phyloP scores from a whole-genome alignment of 768 basidiomycete species.

The Panus rudis region DNA sequence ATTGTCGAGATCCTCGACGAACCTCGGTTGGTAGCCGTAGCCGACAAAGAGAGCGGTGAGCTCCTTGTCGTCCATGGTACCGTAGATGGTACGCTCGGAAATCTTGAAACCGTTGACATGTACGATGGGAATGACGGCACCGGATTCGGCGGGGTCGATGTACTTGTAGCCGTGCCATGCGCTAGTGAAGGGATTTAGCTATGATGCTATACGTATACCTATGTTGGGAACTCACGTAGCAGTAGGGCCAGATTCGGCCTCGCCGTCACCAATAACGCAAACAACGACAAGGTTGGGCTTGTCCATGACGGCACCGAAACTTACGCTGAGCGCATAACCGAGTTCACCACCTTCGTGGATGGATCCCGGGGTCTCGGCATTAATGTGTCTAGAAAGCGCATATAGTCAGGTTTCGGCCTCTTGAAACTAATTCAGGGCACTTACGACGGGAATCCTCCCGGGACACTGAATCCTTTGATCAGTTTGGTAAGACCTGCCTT shows the following conservation, averaged over 20 bases:
- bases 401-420: background rate
- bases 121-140: slow-evolving; percentile 86
- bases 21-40: slow-evolving; percentile 84
- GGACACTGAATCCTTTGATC: slow-evolving; percentile 68
- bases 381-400: slow-evolving; percentile 48
- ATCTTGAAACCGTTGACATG: slow-evolving; percentile 90
- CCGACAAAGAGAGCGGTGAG: slow-evolving; percentile 68
- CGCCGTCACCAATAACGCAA: slow-evolving; percentile 85
- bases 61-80: slow-evolving; percentile 88
- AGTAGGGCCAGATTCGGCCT: slow-evolving; percentile 77
- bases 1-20: slow-evolving; percentile 60
- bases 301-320: slow-evolving; percentile 89
- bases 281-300: slow-evolving; percentile 77
- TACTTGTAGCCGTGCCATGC: slow-evolving; percentile 89
- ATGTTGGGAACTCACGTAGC: slow-evolving; percentile 33
- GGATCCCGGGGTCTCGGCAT: slow-evolving; percentile 80
- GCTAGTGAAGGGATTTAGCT: slow-evolving; percentile 21
- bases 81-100: slow-evolving; percentile 83
- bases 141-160: slow-evolving; percentile 83
- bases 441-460: slow-evolving; percentile 78
- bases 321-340: slow-evolving; percentile 80
- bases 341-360: slow-evolving; percentile 93
- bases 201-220: background rate
- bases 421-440: slow-evolving; percentile 13
- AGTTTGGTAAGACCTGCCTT: slow-evolving; percentile 56